Evolutionary conservation across 208 protist genomes (phyloP), one percentile per base, ranked within the genome.

Genomic region (Wallacemonas rigidus): DNA sequence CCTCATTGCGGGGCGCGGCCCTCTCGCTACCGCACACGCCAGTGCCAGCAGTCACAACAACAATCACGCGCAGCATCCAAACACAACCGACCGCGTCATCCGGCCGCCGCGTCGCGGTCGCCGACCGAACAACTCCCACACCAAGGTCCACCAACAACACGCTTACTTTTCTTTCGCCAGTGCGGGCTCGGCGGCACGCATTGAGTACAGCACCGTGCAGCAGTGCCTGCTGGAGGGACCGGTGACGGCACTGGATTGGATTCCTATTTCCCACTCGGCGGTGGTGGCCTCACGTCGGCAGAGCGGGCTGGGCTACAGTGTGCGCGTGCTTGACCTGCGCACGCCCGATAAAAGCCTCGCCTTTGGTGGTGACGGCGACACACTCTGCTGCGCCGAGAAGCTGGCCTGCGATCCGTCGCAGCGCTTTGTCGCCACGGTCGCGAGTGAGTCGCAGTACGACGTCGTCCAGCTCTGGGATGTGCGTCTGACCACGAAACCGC

Each of bases 391-490:
- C 67, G 89, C 83, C 1, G 86, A 94, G 60, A 35, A 75, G 44
- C 60, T 94, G n/a, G 80, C 86, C n/a, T 91, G 89, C 62, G 80
- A 90, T 68, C 76, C 79, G 1, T 81, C 84, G 35, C 76, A 83
- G 71, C 74, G 53, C 41, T 91, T 88, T 63, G 82, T 94, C 39
- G 89, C 89, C 14, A 81, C 79, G 15, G 83, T 75, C 14, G 89
- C 84, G 14, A 79, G 71, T 41, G 58, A 82, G 0, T 48, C 60
- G 15, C 55, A 67, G 38, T 60, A 67, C 5, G 89, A 89, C 64
- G 74, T 94, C 6, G 76, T 90, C 70, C 89, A 94, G 79, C 79
- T 94, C 17, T 94, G 89, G 89, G 89, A 94, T 67, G 53, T 94
- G 15, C 86, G 89, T 69, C 79, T 80, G 75, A 71, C 75, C 7